Evolutionary conservation across 2,329 filamentous ascomycete genomes (phyloP).

Genomic region (Colletotrichum lupini): DNA sequence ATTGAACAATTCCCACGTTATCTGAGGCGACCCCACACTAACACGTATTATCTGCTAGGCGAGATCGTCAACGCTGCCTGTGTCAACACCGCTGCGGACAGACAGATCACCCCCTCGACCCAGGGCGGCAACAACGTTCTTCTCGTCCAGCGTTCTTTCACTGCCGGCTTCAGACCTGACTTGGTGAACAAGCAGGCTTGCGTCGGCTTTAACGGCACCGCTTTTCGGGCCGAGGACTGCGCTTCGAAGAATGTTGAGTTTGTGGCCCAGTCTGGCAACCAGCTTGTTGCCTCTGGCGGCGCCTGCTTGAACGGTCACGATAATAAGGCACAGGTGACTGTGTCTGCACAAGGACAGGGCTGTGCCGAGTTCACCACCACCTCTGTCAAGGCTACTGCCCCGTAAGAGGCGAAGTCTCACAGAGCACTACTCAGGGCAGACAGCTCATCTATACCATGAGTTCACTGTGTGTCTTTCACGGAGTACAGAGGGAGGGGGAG

Average conservation of each 20-base stretch:
- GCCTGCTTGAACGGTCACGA: constrained; percentile 50
- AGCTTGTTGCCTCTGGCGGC: constrained; percentile 43
- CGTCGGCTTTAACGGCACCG: constrained; percentile 52
- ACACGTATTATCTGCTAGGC: constrained; percentile 39
- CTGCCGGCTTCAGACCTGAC: constrained; percentile 50
- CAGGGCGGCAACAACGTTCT: constrained; percentile 46
- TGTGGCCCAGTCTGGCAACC: constrained; percentile 42
- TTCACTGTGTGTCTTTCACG: too few species aligned
- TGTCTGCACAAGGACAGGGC: constrained; percentile 40
- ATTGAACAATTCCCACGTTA: too few species aligned
- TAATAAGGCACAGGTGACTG: constrained; percentile 44
- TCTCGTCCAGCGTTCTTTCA: constrained; percentile 50
- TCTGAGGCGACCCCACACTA: background rate
- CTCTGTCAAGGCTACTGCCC: constrained; percentile 37
- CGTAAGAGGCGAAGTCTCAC: background rate
- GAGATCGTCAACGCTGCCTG: constrained; percentile 55
- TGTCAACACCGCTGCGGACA: constrained; percentile 48
- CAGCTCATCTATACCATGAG: too few species aligned
- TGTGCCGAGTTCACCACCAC: constrained; percentile 47
- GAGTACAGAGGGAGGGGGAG: background rate
- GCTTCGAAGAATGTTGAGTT: constrained; percentile 38
- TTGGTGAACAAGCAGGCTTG: constrained; percentile 50
- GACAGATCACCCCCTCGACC: constrained; percentile 52
- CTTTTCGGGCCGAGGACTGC: constrained; percentile 51
- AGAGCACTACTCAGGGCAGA: background rate